Percentiles rank a stretch among this genome's conserved stretches.
Conservation (phyloP, 352 stramenopile species). For the Phytophthora capsici region DNA sequence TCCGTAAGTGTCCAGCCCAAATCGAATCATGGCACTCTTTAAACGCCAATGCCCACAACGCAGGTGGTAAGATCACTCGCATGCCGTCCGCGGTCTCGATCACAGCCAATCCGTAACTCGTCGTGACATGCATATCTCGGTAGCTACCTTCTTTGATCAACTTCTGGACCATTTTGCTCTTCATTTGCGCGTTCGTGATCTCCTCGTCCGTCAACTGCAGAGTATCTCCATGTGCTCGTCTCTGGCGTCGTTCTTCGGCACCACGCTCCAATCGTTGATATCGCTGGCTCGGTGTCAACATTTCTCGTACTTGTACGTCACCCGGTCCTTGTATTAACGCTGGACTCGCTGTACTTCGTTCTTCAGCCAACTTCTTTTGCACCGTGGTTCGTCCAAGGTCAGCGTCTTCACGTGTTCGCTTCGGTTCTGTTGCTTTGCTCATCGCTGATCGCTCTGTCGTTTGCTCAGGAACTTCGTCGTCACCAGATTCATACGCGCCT, state of each 20-base stretch:
- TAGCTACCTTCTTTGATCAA: background rate
- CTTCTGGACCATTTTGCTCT: background rate
- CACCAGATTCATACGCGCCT: too few relatives aligned
- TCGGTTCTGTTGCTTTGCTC: too few relatives aligned
- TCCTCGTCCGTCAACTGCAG: background rate
- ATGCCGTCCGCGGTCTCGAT: background rate
- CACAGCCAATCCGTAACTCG: too few relatives aligned
- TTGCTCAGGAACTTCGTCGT: too few relatives aligned
- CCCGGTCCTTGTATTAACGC: background rate
- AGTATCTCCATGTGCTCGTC: background rate
- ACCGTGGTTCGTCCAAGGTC: too few relatives aligned
- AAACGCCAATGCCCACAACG: background rate
- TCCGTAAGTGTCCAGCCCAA: background rate
- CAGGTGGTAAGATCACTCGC: background rate
- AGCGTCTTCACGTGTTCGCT: too few relatives aligned
- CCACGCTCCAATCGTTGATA: too few relatives aligned
- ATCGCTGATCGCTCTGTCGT: too few relatives aligned
- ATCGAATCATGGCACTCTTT: background rate
- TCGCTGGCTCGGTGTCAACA: background rate
- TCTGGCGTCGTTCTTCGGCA: background rate
- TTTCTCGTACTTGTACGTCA: background rate
- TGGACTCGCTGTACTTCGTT: accelerated
- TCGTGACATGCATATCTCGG: background rate
- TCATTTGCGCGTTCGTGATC: background rate
- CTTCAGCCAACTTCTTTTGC: too few relatives aligned